A percentile compares a stretch with the other conserved stretches of the same genome.
These are phyloP conservation scores for Triangularia verruculosa DNA, from an alignment of 2,329 filamentous ascomycete genomes.

Conservation along the genomic window DNA sequence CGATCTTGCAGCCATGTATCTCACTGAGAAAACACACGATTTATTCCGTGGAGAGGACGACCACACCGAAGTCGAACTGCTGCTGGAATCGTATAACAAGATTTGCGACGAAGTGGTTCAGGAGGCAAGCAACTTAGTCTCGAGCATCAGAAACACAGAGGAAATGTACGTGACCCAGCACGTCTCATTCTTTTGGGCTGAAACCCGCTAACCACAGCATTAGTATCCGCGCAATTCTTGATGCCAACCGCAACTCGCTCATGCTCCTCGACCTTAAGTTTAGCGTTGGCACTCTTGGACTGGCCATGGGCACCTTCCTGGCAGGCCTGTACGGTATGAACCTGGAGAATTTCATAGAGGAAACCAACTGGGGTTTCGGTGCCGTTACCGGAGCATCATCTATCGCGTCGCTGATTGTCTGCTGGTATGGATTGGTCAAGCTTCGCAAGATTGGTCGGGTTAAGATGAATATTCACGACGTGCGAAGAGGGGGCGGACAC, in stretches of 20 bases:
- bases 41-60: constrained; percentile 30
- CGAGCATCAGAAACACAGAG: constrained; percentile 94
- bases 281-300: constrained; percentile 89
- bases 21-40: constrained; percentile 72
- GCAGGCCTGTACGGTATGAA: constrained; percentile 99
- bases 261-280: constrained; percentile 98
- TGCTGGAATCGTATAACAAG: constrained; percentile 96
- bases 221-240: constrained; percentile 92
- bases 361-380: constrained; percentile 81
- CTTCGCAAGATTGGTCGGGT: constrained; percentile 83
- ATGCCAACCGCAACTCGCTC: constrained; percentile 95
- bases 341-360: constrained; percentile 96
- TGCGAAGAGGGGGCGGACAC: constrained; percentile 27
- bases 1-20: constrained; percentile 90
- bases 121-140: constrained; percentile 87
- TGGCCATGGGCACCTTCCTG: constrained; percentile 90
- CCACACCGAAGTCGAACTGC: constrained; percentile 82
- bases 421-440: constrained; percentile 78
- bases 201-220: constrained; percentile 23
- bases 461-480: constrained; percentile 57
- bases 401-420: constrained; percentile 71
- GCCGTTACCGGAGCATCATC: constrained; percentile 70
- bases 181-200: background rate
- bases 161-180: constrained; percentile 75
- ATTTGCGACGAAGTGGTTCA: constrained; percentile 98